Percentiles rank a stretch among this genome's conserved stretches.
These are phyloP conservation scores for Emmonsia crescens DNA, from an alignment of 2,329 filamentous ascomycete species.

Conservation along the genomic window DNA sequence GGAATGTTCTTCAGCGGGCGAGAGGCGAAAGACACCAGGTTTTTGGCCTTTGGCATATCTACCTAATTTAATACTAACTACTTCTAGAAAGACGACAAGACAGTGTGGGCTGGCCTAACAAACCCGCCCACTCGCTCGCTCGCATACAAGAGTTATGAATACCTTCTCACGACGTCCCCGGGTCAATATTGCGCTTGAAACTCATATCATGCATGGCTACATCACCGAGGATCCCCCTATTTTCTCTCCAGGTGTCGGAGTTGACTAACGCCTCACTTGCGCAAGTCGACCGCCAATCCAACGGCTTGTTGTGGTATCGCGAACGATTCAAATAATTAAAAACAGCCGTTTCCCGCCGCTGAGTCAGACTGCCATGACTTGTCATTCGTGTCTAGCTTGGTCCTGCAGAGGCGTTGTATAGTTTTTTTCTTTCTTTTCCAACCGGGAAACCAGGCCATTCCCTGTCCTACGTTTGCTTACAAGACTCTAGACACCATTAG, in stretches of 20 bases:
- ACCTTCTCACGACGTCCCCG: background rate
- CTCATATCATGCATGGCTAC: background rate
- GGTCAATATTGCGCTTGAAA: background rate
- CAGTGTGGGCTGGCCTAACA: background rate
- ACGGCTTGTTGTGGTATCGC: background rate
- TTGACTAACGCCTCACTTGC: background rate
- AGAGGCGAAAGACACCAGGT: background rate
- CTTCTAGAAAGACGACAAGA: too few relatives aligned
- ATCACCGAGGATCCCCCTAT: background rate
- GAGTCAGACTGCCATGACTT: background rate
- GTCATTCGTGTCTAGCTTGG: background rate
- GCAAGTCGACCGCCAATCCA: background rate
- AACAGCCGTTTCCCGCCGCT: background rate
- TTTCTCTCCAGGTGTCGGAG: background rate
- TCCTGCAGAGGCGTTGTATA: background rate
- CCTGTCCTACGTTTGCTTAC: background rate
- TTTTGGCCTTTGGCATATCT: too few relatives aligned
- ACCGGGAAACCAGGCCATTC: background rate
- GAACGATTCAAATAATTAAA: background rate
- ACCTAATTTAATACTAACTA: too few relatives aligned
- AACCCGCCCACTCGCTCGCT: background rate
- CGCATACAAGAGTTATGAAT: background rate
- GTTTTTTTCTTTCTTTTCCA: too few relatives aligned
- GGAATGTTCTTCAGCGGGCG: background rate
- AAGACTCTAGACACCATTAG: background rate